phyloP scores from a whole-genome alignment of 192 early-diverging fungal genomes.

The Spizellomyces sp. region DNA sequence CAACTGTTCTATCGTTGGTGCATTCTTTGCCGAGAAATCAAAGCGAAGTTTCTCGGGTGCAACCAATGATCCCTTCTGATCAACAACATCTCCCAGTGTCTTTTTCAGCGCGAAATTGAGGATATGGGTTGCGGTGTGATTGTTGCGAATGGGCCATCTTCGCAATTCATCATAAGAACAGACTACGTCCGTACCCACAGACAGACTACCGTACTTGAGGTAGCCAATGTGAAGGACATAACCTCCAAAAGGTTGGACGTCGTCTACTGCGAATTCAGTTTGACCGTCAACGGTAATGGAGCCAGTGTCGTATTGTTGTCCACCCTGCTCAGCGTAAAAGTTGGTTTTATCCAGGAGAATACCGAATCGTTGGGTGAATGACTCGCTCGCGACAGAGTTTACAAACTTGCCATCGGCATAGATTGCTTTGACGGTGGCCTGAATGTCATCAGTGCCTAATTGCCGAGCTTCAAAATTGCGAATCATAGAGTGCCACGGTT shows the following conservation, averaged over 20 bases:
- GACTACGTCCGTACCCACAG: constrained; percentile 69
- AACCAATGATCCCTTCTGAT: constrained; percentile 96
- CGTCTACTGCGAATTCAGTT: constrained; percentile 88
- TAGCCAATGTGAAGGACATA: constrained; percentile 96
- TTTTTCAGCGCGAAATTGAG: constrained; percentile 92
- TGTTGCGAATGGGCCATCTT: constrained; percentile 87
- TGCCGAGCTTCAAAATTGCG: not conserved
- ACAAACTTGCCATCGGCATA: constrained; percentile 61
- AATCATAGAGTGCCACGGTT: not conserved
- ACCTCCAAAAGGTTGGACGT: constrained; percentile 90
- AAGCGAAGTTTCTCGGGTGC: constrained; percentile 96
- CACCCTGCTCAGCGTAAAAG: constrained; percentile 98
- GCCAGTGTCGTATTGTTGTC: constrained; percentile 93
- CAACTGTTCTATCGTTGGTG: constrained; percentile 69
- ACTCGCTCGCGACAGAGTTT: constrained; percentile 45
- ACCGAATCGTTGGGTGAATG: constrained; percentile 73
- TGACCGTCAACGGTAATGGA: constrained; percentile 80
- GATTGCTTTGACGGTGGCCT: constrained; percentile 79
- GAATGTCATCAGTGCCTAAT: constrained; percentile 64
- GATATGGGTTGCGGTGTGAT: constrained; percentile 96
- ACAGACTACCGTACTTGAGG: constrained; percentile 84
- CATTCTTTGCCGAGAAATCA: constrained; percentile 80
- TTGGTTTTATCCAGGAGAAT: constrained; percentile 92
- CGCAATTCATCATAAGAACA: constrained; percentile 88
- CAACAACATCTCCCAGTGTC: constrained; percentile 75